Conservation (phyloP, 345 rosid species). For the Syzygium aqueum region DNA sequence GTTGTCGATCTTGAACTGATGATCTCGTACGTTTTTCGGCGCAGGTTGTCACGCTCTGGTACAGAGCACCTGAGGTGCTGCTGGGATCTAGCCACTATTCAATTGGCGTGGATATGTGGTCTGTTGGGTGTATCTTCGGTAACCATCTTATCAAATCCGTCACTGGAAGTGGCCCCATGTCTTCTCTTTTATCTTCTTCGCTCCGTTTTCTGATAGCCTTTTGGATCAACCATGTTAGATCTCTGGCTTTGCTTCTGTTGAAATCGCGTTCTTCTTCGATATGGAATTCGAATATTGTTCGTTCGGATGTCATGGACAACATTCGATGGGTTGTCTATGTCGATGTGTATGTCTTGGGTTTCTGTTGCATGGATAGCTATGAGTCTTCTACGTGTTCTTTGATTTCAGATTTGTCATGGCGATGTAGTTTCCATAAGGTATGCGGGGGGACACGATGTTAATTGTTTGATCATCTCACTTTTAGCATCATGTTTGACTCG, state of each 20-base stretch:
- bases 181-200: neutral
- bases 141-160: slow-evolving; percentile 23
- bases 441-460: neutral
- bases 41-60: slow-evolving; percentile 89
- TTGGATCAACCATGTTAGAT: neutral
- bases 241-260: neutral
- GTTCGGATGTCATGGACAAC: neutral
- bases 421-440: neutral
- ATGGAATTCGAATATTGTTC: neutral
- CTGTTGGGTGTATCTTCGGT: slow-evolving; percentile 96
- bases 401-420: neutral
- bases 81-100: slow-evolving; percentile 84
- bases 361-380: neutral
- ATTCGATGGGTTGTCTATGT: neutral
- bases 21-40: neutral
- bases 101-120: slow-evolving; percentile 91
- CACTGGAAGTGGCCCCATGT: neutral
- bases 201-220: neutral
- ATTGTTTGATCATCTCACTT: neutral
- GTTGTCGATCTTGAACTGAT: neutral
- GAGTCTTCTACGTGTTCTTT: neutral
- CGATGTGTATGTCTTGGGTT: neutral
- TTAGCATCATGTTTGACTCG: neutral
- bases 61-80: slow-evolving; percentile 88
- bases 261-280: neutral